phyloP scores from a whole-genome alignment of 192 early-diverging fungal species.

The Thamnidium elegans region DNA sequence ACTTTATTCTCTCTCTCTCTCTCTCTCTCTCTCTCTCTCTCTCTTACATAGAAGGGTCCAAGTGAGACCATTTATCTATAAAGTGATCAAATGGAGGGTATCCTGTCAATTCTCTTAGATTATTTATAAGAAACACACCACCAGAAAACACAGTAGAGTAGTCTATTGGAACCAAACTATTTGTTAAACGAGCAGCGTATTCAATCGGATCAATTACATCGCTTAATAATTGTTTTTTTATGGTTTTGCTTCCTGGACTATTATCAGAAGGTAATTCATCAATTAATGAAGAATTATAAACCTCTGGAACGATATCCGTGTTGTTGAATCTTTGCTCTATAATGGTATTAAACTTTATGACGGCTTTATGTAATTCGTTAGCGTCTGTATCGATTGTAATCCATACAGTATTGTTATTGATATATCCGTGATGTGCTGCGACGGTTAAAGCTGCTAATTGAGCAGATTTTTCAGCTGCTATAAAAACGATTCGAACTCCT shows the following conservation, averaged over 20 bases:
- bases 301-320: conserved; percentile 7
- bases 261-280: background rate
- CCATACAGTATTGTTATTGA: conserved; percentile 31
- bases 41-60: conserved; percentile 39
- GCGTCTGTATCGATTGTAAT: conserved; percentile 11
- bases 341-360: conserved; percentile 21
- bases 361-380: background rate
- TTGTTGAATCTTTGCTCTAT: conserved; percentile 16
- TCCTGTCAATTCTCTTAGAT: conserved; percentile 36
- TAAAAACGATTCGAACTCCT: conserved; percentile 37
- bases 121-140: conserved; percentile 46
- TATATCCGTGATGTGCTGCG: conserved; percentile 41
- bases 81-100: conserved; percentile 47
- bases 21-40: background rate
- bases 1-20: background rate
- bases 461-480: conserved; percentile 37
- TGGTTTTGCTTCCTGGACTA: background rate
- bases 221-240: background rate
- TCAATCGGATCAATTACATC: conserved; percentile 21
- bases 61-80: conserved; percentile 42
- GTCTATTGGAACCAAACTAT: conserved; percentile 27
- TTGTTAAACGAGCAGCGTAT: conserved; percentile 21
- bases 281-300: background rate
- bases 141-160: conserved; percentile 34
- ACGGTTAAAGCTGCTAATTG: conserved; percentile 34